Percentiles rank a stretch among this genome's conserved stretches.
Evolutionary conservation across 1,139 yeast species (phyloP).

Genomic region (Geotrichum citri-aurantii): DNA sequence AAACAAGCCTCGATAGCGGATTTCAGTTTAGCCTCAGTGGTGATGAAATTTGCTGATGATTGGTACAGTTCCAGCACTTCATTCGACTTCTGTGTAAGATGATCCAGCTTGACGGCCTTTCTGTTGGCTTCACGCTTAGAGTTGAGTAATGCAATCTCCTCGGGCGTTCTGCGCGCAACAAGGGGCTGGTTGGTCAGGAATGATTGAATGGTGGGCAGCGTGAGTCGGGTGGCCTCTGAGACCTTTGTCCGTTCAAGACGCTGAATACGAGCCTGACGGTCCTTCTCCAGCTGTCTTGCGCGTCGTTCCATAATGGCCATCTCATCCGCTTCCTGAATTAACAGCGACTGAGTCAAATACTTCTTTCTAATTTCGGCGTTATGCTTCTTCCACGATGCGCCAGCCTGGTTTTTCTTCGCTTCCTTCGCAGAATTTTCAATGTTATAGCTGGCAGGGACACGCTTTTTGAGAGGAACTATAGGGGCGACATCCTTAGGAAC

Average conservation of each 20-base stretch:
- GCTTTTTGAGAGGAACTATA: slow-evolving; percentile 46
- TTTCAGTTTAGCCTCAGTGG: slow-evolving; percentile 59
- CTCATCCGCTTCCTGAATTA: slow-evolving; percentile 53
- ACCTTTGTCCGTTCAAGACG: slow-evolving; percentile 18
- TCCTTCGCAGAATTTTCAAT: slow-evolving; percentile 48
- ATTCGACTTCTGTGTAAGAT: slow-evolving; percentile 46
- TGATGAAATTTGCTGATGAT: slow-evolving; percentile 57
- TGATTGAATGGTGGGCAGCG: slow-evolving; percentile 75
- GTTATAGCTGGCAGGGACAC: slow-evolving; percentile 51
- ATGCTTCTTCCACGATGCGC: slow-evolving; percentile 47
- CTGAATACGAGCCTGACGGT: slow-evolving; percentile 34
- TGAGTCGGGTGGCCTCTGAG: slow-evolving; percentile 54
- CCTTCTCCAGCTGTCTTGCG: slow-evolving; percentile 29
- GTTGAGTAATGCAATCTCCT: slow-evolving; percentile 48
- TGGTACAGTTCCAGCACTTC: slow-evolving; percentile 67
- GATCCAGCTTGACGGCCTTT: slow-evolving; percentile 41
- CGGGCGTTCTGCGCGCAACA: slow-evolving; percentile 64
- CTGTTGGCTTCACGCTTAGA: slow-evolving; percentile 53
- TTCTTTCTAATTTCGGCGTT: slow-evolving; percentile 68
- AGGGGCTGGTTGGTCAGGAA: slow-evolving; percentile 41
- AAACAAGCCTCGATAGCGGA: slow-evolving; percentile 43
- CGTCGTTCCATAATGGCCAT: slow-evolving; percentile 31
- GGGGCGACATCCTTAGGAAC: slow-evolving; percentile 66
- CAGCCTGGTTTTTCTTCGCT: slow-evolving; percentile 34
- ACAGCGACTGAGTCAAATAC: slow-evolving; percentile 62